A percentile compares a stretch with the other conserved stretches of the same genome.
These are phyloP conservation scores for Amphibolis antarctica DNA, from an alignment of 106 monocot genomes.

Conservation along the genomic window DNA sequence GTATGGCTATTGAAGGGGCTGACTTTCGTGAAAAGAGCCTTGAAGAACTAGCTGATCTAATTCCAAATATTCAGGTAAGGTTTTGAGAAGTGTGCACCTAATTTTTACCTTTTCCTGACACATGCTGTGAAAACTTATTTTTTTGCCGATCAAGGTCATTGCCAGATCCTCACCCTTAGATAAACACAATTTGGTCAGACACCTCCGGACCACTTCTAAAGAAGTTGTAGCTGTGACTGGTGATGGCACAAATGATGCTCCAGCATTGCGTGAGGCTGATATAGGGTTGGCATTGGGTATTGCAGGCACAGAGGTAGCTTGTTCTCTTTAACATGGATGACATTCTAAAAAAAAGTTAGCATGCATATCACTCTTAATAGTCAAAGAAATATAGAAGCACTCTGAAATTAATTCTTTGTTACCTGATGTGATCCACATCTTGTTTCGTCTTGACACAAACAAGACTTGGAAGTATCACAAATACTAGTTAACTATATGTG, in stretches of 20 bases:
- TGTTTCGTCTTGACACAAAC: too few species aligned
- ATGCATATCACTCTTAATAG: too few species aligned
- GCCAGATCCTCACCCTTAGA: slow-evolving; percentile 77
- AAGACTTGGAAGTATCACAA: too few species aligned
- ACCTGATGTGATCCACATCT: too few species aligned
- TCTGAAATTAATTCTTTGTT: too few species aligned
- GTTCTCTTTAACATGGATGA: neutral
- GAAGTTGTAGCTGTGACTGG: slow-evolving; percentile 82
- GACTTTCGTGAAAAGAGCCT: slow-evolving; percentile 43
- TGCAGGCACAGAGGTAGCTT: slow-evolving; percentile 61
- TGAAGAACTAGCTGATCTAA: slow-evolving; percentile 35
- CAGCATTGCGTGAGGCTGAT: slow-evolving; percentile 69
- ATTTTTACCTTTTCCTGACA: neutral
- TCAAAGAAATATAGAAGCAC: too few species aligned
- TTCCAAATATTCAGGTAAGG: slow-evolving; percentile 59
- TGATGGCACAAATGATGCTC: slow-evolving; percentile 80
- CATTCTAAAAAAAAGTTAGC: too few species aligned
- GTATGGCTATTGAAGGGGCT: slow-evolving; percentile 62
- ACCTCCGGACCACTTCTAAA: slow-evolving; percentile 38
- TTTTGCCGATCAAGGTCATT: slow-evolving; percentile 38
- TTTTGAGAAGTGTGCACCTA: neutral
- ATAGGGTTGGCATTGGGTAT: slow-evolving; percentile 78
- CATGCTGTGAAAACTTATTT: neutral
- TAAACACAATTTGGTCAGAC: slow-evolving; percentile 53
- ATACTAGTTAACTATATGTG: too few species aligned